Percentiles rank a stretch among this genome's conserved stretches.
These are phyloP conservation scores for Micractinium conductrix DNA, from an alignment of 139 green algal genomes.

Conservation along the genomic window DNA sequence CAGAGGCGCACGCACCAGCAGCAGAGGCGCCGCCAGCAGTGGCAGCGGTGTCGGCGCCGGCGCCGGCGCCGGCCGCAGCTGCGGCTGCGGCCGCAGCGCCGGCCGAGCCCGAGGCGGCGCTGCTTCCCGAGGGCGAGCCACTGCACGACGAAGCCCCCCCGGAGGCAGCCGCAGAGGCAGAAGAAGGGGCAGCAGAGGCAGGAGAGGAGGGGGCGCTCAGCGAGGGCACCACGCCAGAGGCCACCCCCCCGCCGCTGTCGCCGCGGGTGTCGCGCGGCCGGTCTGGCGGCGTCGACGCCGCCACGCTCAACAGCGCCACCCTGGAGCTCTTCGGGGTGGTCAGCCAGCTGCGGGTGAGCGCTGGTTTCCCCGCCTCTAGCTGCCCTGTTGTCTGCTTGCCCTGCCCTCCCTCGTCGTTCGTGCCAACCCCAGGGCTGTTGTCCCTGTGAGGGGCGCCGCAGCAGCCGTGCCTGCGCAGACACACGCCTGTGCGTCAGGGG, in stretches of 20 bases:
- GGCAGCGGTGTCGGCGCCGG: background rate
- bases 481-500: too few species aligned
- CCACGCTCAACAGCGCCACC: background rate
- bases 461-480: too few species aligned
- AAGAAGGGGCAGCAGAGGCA: background rate
- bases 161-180: background rate
- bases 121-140: background rate
- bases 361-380: too few species aligned
- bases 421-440: too few species aligned
- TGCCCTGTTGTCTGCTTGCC: too few species aligned
- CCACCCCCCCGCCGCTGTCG: background rate
- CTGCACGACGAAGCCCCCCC: background rate
- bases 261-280: background rate
- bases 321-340: constrained; percentile 47
- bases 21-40: background rate
- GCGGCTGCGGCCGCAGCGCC: background rate
- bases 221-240: background rate
- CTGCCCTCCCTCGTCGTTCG: too few species aligned
- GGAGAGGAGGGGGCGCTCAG: background rate
- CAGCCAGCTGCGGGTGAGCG: constrained; percentile 15
- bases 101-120: background rate
- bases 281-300: background rate
- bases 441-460: too few species aligned
- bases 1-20: background rate
- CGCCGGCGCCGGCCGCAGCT: background rate